A percentile compares a stretch with the other conserved stretches of the same genome.
Evolutionary conservation across 73 alveolate species (phyloP).

Genomic region (Breviolum minutum): DNA sequence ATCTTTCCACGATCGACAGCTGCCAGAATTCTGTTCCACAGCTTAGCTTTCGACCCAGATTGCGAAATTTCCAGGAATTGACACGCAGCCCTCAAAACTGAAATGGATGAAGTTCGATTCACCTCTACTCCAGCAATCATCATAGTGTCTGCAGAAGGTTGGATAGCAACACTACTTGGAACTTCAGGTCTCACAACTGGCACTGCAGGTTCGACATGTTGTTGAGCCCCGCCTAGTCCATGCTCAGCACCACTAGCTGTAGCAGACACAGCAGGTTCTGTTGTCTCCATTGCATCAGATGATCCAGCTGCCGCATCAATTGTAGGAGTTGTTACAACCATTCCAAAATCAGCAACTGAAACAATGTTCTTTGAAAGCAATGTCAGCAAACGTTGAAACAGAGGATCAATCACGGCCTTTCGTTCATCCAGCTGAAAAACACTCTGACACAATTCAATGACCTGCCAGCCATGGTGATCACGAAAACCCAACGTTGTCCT

Average conservation of each 20-base stretch:
- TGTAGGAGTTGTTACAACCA: background rate
- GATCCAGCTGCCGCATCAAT: too few relatives aligned
- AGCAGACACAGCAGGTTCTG: background rate
- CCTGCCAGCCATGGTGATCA: background rate
- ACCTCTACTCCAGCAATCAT: background rate
- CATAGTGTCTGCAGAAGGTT: background rate
- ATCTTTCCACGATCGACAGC: background rate
- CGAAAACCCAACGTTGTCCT: background rate
- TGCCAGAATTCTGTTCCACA: background rate
- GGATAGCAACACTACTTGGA: background rate
- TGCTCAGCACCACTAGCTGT: background rate
- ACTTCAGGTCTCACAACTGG: background rate
- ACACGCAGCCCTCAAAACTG: background rate
- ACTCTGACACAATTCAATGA: background rate
- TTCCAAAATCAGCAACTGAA: background rate
- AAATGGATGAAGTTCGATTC: background rate
- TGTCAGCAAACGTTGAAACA: background rate
- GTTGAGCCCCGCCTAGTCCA: background rate
- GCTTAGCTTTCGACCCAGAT: background rate
- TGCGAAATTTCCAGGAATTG: background rate
- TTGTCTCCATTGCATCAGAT: background rate
- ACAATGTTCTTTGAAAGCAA: background rate
- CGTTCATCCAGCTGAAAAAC: background rate
- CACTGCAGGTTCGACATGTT: background rate
- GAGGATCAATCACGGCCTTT: background rate